Evolutionary conservation across 371 early-diverging fungal species (phyloP).

Genomic region (Gilbertella persicaria): DNA sequence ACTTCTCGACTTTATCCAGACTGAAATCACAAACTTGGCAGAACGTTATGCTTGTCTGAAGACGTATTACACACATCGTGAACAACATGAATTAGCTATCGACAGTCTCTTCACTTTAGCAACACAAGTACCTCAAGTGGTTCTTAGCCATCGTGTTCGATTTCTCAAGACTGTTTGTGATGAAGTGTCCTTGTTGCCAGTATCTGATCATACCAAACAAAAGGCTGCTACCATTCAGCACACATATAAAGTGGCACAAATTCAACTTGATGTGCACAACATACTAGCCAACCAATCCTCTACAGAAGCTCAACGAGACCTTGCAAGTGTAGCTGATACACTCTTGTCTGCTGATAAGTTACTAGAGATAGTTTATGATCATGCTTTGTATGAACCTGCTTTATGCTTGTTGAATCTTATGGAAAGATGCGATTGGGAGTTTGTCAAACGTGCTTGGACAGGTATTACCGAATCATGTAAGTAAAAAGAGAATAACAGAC

Average conservation of each 20-base stretch:
- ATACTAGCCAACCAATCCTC: not conserved
- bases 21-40: not conserved
- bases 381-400: conserved; percentile 17
- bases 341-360: conserved; percentile 9
- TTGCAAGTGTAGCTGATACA: not conserved
- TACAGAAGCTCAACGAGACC: not conserved
- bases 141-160: not conserved
- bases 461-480: conserved; percentile 12
- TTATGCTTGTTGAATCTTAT: conserved; percentile 18
- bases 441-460: conserved; percentile 12
- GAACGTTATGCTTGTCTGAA: conserved; percentile 7
- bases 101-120: conserved; percentile 2
- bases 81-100: conserved; percentile 2
- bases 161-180: conserved; percentile 7
- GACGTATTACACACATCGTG: conserved; percentile 6
- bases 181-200: not conserved
- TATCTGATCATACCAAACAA: not conserved
- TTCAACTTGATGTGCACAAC: conserved; percentile 7
- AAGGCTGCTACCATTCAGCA: not conserved
- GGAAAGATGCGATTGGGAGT: conserved; percentile 9
- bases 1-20: conserved; percentile 7
- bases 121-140: not conserved
- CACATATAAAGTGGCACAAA: not conserved
- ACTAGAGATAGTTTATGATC: conserved; percentile 3
- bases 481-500: not conserved